Base-by-base conservation (phyloP, 208 protist species). In the Leishmania aethiopica region DNA sequence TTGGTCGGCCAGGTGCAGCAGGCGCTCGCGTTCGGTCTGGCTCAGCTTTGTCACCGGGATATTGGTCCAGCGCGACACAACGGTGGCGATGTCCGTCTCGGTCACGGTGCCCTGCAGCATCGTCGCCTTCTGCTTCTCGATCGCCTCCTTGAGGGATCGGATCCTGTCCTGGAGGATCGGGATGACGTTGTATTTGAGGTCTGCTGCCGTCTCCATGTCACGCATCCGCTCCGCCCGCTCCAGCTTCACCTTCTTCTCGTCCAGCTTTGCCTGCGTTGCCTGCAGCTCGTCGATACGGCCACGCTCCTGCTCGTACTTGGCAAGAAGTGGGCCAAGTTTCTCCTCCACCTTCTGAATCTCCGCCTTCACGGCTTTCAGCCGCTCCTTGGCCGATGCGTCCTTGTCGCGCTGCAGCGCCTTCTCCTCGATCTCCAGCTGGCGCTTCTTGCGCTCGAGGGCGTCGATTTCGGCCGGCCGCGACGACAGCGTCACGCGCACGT, bases 1-100 rank as follows among this genome's bases (percentile, higher is more conserved):
- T 71, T 91, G 86, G 28, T 96, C 79, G 13, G 92, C 91, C 84
- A 99, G 91, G 78, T 94, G 69, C 74, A 97, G 90, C 59, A 98
- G 88, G 75, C 96, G 96, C 88, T 99, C 92, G 6, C 95, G 95
- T 84, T 99, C 97, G 3, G 91, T 91, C 74, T 89, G 90, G 47
- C 92, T 92, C 35, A 99, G 93, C 84, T 98, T 94, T 25, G 80
- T 70, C 25, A 99, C 98, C 13, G 99, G 99, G 75, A 99, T 99
- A 79, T 99, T 99, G 13, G 99, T 99, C 90, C 96, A 99, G 73
- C 98, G 92, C 32, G 99, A 92, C 19, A 99, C 96, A 10, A 99
- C 96, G 32, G 95, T 91, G 22, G 97, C 96, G 86, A 99, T 99
- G 73, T 99, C 92, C n/a, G 90, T 89, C 74, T 96, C 82, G 22